Evolutionary conservation across 2,329 filamentous ascomycete species (phyloP), one percentile per base, ranked within the genome.

Genomic region (Colletotrichum spaethianum): DNA sequence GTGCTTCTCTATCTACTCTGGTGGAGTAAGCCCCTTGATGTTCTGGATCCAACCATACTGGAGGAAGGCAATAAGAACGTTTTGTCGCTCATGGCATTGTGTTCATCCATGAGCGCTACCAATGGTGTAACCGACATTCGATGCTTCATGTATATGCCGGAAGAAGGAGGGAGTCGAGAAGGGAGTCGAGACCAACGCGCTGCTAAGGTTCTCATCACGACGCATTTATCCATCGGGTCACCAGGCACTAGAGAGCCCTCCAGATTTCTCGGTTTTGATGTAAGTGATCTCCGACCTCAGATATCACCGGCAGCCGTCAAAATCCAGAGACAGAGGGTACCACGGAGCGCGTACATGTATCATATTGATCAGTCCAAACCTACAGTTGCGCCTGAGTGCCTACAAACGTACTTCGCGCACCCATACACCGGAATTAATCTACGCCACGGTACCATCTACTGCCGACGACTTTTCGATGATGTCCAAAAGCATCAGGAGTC

Each of bases 1-100:
- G 75, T 81, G 28, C 56, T 74, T 11, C 80, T 82, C 44, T 82
- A 80, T 46, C 48, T 75, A 2, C 67, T 82, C 5, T 83, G 81
- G 82, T 74, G 77, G 57, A 59, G 77, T 18, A 83, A 84, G 67
- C 80, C 81, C 23, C 44, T 73, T 23, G 59, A 72, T 23, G 63
- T 72, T 7, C 57, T 60, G 7, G 70, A 70, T 14, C 66, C 70
- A 26, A 72, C 70, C 4, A 46, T 70, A 1, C 2, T 72, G 66
- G 60, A 48, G 38, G 50, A 63, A n/a, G 64, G 23, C 4, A 40
- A 38, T 4, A 44, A 57, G 9, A 4, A 53, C 18, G 14, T 31
- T 14, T 8, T 72, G 18, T 56, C 57, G 26, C 46, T 72, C n/a
- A 72, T 72, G 64, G 28, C 31, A 9, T 11, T 56, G 4, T 68